Conservation (phyloP, 73 alveolate genomes). For the Blepharisma stoltei region DNA sequence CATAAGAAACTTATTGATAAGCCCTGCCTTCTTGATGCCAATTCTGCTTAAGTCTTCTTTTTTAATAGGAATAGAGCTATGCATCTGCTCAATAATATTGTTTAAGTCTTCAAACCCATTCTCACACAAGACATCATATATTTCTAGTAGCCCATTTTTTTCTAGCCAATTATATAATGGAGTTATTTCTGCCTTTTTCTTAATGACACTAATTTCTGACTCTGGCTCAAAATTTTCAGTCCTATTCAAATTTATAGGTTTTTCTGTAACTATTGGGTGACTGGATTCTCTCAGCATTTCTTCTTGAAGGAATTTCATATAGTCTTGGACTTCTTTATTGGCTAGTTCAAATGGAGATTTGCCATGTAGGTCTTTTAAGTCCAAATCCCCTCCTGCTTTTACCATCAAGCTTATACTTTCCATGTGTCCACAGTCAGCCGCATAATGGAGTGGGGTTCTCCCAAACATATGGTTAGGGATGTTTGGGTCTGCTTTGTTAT, state of each 20-base stretch:
- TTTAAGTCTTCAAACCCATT: slow-evolving; percentile 5
- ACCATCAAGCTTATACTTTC: slow-evolving; percentile 15
- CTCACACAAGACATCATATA: not conserved
- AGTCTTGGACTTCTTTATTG: not conserved
- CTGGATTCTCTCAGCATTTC: too few relatives aligned
- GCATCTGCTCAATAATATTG: not conserved
- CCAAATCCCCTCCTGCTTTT: not conserved
- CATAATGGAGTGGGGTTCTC: slow-evolving; percentile 30
- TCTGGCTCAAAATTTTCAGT: too few relatives aligned
- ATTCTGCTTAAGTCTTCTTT: not conserved
- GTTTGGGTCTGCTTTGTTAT: slow-evolving; percentile 14
- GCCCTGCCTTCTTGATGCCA: not conserved
- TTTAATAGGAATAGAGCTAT: slow-evolving; percentile 19
- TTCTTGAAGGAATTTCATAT: too few relatives aligned
- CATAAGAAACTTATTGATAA: not conserved
- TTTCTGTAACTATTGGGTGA: too few relatives aligned
- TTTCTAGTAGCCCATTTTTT: not conserved
- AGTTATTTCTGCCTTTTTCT: not conserved
- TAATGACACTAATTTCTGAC: too few relatives aligned
- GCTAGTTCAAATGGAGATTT: slow-evolving; percentile 27
- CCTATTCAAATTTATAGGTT: too few relatives aligned
- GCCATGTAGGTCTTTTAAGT: slow-evolving; percentile 9
- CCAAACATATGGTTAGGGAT: slow-evolving; percentile 17
- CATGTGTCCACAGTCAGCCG: slow-evolving; percentile 11
- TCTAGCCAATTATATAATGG: not conserved